Conservation (phyloP, 2,329 filamentous ascomycete genomes). For the Arthroderma sp. region DNA sequence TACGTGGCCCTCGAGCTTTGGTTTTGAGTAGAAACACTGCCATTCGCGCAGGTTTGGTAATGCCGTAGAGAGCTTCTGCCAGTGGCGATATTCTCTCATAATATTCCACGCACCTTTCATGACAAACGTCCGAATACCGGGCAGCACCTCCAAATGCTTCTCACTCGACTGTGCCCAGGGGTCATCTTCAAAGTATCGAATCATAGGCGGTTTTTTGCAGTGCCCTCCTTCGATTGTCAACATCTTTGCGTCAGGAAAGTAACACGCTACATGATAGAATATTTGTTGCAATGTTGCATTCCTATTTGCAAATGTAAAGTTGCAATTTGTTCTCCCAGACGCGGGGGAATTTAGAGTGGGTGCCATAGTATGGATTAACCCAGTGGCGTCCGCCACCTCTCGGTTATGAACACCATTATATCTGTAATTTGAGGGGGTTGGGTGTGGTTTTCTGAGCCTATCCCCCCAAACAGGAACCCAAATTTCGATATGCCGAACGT, state of each 20-base stretch:
- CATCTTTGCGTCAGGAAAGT: constrained; percentile 49
- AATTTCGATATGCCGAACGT: constrained; percentile 61
- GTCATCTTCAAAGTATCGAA: constrained; percentile 41
- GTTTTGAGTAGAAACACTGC: constrained; percentile 48
- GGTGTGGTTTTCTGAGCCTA: constrained; percentile 36
- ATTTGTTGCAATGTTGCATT: constrained; percentile 60
- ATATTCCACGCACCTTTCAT: constrained; percentile 69
- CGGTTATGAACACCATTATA: constrained; percentile 9
- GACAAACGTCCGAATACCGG: constrained; percentile 52
- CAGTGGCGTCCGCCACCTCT: constrained; percentile 14
- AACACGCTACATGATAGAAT: constrained; percentile 47
- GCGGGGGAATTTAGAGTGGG: constrained; percentile 17
- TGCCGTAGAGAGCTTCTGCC: constrained; percentile 46
- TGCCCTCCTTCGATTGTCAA: constrained; percentile 66
- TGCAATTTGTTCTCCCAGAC: constrained; percentile 17
- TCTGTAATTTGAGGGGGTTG: constrained; percentile 20
- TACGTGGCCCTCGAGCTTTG: constrained; percentile 60
- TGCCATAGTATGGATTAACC: constrained; percentile 14
- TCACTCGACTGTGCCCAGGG: constrained; percentile 17
- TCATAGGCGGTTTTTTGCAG: constrained; percentile 59
- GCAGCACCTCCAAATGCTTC: constrained; percentile 34
- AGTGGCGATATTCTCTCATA: constrained; percentile 51
- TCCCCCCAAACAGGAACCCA: constrained; percentile 63
- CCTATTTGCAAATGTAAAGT: constrained; percentile 32
- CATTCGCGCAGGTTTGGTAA: constrained; percentile 50